A percentile compares a stretch with the other conserved stretches of the same genome.
Evolutionary conservation across 2,329 filamentous ascomycete species (phyloP).

Genomic region (Botryotinia calthae): DNA sequence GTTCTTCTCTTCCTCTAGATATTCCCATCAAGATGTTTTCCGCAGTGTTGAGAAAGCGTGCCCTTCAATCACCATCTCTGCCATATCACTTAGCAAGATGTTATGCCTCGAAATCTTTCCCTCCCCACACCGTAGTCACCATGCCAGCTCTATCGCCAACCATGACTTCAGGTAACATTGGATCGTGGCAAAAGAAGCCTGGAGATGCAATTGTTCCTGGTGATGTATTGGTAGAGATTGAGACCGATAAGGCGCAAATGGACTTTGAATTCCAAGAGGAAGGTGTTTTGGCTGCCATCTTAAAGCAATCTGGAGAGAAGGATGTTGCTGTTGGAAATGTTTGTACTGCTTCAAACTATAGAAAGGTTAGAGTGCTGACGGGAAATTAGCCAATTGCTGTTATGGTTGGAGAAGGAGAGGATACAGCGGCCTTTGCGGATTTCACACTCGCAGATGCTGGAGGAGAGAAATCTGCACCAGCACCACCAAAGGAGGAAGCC

Average conservation of each 20-base stretch:
- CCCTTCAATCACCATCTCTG: conserved; percentile 50
- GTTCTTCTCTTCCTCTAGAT: conserved; percentile 22
- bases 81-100: conserved; percentile 58
- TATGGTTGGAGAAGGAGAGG: conserved; percentile 85
- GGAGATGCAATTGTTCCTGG: conserved; percentile 85
- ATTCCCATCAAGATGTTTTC: conserved; percentile 53
- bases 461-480: conserved; percentile 67
- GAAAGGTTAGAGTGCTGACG: conserved; percentile 31
- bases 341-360: conserved; percentile 47
- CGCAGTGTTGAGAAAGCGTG: conserved; percentile 62
- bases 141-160: conserved; percentile 98
- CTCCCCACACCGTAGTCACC: conserved; percentile 89
- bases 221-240: conserved; percentile 95
- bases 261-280: conserved; percentile 99
- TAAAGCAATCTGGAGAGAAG: conserved; percentile 91
- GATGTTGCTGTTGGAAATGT: conserved; percentile 93
- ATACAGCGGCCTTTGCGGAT: conserved; percentile 82
- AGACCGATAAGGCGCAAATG: conserved; percentile 99
- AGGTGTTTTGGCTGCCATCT: conserved; percentile 88
- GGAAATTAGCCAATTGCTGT: conserved; percentile 83
- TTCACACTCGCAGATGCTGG: conserved; percentile 90
- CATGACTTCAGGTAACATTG: conserved; percentile 96
- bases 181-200: conserved; percentile 94
- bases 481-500: conserved; percentile 64
- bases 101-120: conserved; percentile 70